These are phyloP conservation scores for Salix koriyanagi DNA, from an alignment of 345 rosid species.

Conservation along the genomic window DNA sequence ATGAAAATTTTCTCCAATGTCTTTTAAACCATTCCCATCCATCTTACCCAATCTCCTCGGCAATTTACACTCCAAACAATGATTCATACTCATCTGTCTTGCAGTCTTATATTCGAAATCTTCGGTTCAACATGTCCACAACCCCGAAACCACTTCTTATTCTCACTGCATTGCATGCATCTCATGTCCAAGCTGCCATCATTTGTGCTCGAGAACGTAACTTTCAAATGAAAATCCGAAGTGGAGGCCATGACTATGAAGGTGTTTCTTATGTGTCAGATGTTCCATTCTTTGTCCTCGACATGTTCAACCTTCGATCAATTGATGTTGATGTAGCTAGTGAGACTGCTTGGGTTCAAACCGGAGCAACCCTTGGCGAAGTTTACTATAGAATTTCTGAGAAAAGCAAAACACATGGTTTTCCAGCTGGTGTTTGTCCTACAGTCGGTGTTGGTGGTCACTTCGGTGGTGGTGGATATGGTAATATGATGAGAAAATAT, in stretches of 20 bases:
- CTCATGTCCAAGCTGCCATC: conserved; percentile 9
- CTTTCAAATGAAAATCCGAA: conserved; percentile 7
- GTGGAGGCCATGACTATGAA: conserved; percentile 9
- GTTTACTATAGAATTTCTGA: conserved; percentile 4
- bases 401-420: conserved; percentile 5
- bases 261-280: conserved; percentile 3
- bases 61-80: conserved; percentile 16
- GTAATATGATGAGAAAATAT: conserved; percentile 11
- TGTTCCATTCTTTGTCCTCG: conserved; percentile 6
- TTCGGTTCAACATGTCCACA: conserved; percentile 3
- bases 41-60: conserved; percentile 14
- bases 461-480: conserved; percentile 8
- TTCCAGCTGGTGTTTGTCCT: conserved; percentile 7
- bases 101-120: conserved; percentile 1
- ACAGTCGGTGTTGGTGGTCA: conserved; percentile 9
- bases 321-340: not conserved
- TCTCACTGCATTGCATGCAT: not conserved
- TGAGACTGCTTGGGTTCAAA: conserved; percentile 4
- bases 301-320: conserved; percentile 6
- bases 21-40: conserved; percentile 13
- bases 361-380: conserved; percentile 6
- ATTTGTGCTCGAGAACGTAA: not conserved
- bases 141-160: conserved; percentile 4
- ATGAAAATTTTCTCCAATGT: conserved; percentile 14
- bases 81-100: conserved; percentile 16